A percentile compares a stretch with the other conserved stretches of the same genome.
These are phyloP conservation scores for Sarcodon sp. DNA, from an alignment of 768 basidiomycete species.

Conservation along the genomic window DNA sequence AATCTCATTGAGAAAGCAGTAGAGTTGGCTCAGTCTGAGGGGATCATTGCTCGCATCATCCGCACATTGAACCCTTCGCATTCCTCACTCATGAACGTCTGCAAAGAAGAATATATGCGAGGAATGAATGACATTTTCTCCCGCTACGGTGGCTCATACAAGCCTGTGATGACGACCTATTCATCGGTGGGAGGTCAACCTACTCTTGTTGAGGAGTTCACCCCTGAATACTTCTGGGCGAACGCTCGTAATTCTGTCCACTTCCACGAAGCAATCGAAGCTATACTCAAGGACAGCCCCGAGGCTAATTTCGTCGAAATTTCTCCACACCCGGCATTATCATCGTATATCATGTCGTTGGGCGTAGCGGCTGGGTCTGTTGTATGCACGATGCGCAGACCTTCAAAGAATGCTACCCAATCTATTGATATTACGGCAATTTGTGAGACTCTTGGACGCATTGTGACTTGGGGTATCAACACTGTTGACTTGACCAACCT, in stretches of 20 bases:
- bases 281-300: slow-evolving; percentile 9
- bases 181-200: slow-evolving; percentile 22
- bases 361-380: slow-evolving; percentile 11
- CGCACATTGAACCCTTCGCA: slow-evolving; percentile 25
- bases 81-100: slow-evolving; percentile 23
- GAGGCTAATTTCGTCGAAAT: slow-evolving; percentile 23
- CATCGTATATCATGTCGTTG: slow-evolving; percentile 16
- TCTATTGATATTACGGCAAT: slow-evolving; percentile 14
- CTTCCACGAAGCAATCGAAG: slow-evolving; percentile 20
- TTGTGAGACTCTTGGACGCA: slow-evolving; percentile 15
- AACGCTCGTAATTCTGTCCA: slow-evolving; percentile 23
- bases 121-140: slow-evolving; percentile 19
- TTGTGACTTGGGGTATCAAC: slow-evolving; percentile 17
- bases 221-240: slow-evolving; percentile 27
- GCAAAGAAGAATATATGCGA: slow-evolving; percentile 15
- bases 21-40: slow-evolving; percentile 13
- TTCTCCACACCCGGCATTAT: slow-evolving; percentile 24
- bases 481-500: slow-evolving; percentile 18
- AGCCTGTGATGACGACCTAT: slow-evolving; percentile 18
- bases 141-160: slow-evolving; percentile 16
- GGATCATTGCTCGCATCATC: slow-evolving; percentile 22
- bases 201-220: slow-evolving; percentile 12
- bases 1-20: slow-evolving; percentile 16
- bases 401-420: slow-evolving; percentile 7
- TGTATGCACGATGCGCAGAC: slow-evolving; percentile 16